Evolutionary conservation across 148 eudicot species (phyloP), one percentile per base, ranked within the genome.

Genomic region (Nepenthes gracilis): DNA sequence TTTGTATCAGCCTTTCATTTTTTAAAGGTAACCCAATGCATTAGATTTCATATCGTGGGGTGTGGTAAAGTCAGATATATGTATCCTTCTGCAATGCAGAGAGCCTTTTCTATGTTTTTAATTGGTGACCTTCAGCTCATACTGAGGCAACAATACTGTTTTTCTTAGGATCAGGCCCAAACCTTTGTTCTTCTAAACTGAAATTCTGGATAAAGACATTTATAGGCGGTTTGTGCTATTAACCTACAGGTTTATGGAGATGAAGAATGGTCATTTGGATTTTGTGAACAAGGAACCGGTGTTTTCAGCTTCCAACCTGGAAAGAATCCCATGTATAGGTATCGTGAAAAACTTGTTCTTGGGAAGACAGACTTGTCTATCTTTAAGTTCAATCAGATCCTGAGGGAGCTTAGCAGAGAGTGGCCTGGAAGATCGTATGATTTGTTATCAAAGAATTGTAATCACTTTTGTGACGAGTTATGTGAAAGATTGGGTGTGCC

Each of bases 231-330:
- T 40, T 40, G 45, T 40, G 4, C 45, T 40, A 23, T 8, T 40
- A 1, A 65, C 56, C 69, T 59, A 64, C 82, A 92, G 98, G 81
- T 92, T 55, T 72, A 72, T 71, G 94, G 85, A 66, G 85, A 82
- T 2, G 98, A 92, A 7, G 98, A 92, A 64, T 92, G 98, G 98
- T 92, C 98, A 15, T 92, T 92, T 77, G 98, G 98, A 73, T 92
- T 60, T 62, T 92, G 98, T 77, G 98, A 92, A 64, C 80, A 88
- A 72, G 96, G 98, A 55, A 81, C 77, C 69, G 98, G 98, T 47
- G 96, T 92, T 54, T 92, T 92, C 71, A 78, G 88, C 74, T 92
- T 94, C 70, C 98, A 94, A 14, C 67, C 88, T 66, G 73, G 81
- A 61, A 78, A 83, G 83, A 92, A 92, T 75, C 98, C 96, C 35